phyloP scores from a whole-genome alignment of 495 filamentous ascomycete species.

The Penicillium nucicola region DNA sequence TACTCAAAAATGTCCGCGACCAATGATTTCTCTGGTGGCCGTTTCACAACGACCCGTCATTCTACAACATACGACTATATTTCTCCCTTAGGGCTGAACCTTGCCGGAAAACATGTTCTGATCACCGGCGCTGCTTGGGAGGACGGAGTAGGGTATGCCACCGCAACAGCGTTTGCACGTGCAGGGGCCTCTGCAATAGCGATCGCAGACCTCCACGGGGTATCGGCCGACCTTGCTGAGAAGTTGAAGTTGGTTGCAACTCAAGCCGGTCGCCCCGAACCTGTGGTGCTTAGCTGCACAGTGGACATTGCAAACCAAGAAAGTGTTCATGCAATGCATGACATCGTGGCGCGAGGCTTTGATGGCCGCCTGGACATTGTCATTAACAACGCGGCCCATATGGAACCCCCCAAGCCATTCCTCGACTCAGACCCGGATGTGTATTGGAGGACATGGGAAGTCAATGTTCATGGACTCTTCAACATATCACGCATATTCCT shows the following conservation, averaged over 20 bases:
- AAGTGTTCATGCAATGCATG: background rate
- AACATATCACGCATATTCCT: conserved; percentile 36
- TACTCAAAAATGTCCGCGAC: too few species aligned
- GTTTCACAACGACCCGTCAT: too few species aligned
- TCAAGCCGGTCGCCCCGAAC: background rate
- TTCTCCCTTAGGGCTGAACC: too few species aligned
- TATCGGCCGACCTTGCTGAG: too few species aligned
- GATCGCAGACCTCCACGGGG: too few species aligned
- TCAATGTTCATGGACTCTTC: conserved; percentile 42
- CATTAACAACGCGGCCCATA: conserved; percentile 38
- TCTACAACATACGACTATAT: too few species aligned
- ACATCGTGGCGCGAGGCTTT: background rate
- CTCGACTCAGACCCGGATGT: conserved; percentile 26
- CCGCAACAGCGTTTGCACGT: too few species aligned
- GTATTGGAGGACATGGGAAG: conserved; percentile 42
- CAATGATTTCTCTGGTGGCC: too few species aligned
- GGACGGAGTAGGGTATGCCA: too few species aligned
- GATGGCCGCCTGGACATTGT: conserved; percentile 45
- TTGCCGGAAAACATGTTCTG: too few species aligned
- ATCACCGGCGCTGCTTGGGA: too few species aligned
- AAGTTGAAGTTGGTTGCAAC: background rate
- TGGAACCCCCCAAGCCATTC: conserved; percentile 8
- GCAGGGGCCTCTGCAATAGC: too few species aligned
- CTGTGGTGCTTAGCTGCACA: background rate
- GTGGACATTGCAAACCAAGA: background rate